Conservation (phyloP, 345 rosid species). For the Durio zibethinus region DNA sequence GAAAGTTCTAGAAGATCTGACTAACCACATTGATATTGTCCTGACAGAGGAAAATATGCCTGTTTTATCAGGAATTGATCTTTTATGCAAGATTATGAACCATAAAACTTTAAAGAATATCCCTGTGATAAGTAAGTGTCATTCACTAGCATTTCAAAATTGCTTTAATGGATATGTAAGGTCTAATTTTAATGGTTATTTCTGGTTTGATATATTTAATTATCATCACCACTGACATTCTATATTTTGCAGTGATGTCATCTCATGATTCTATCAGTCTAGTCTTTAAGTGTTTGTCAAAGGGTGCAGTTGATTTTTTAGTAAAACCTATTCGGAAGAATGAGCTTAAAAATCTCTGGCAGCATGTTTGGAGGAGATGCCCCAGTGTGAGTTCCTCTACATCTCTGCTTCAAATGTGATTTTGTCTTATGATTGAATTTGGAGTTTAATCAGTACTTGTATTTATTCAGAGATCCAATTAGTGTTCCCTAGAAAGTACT, state of each 20-base stretch:
- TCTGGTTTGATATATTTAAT: conserved; percentile 24
- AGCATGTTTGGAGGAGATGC: conserved; percentile 85
- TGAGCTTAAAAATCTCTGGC: conserved; percentile 81
- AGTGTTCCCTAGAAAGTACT: not conserved
- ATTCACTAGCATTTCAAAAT: not conserved
- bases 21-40: conserved; percentile 60
- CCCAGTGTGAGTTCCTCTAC: conserved; percentile 55
- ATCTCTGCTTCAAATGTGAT: conserved; percentile 19
- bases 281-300: conserved; percentile 80
- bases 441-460: not conserved
- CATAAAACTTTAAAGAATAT: conserved; percentile 60
- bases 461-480: not conserved
- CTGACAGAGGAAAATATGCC: conserved; percentile 85
- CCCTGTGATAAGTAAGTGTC: conserved; percentile 64
- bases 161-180: conserved; percentile 12
- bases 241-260: conserved; percentile 68
- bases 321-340: conserved; percentile 85
- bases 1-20: conserved; percentile 57
- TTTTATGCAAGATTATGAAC: conserved; percentile 67
- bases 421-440: not conserved
- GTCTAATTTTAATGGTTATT: conserved; percentile 19
- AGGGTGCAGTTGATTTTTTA: conserved; percentile 82
- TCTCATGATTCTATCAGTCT: conserved; percentile 76
- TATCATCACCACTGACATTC: conserved; percentile 14
- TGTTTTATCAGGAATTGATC: conserved; percentile 60